Evolutionary conservation across 2,329 filamentous ascomycete species (phyloP), one percentile per base, ranked within the genome.

Genomic region (Shiraia sp.): DNA sequence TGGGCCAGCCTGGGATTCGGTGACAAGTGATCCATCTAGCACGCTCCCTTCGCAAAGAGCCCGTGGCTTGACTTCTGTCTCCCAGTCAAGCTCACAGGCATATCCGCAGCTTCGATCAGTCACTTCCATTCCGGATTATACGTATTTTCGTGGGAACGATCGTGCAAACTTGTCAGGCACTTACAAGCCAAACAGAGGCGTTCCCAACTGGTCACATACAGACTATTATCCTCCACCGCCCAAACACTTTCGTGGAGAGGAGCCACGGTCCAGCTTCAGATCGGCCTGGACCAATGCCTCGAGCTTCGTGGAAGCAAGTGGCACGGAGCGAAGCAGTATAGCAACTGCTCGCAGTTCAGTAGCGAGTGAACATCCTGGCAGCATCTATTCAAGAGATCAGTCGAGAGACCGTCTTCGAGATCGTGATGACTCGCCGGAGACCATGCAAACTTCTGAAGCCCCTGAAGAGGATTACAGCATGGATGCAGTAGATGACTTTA

Each of bases 281-380:
- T 86, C 82, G 3, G 78, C 75, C 17, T 70, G 81, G 63, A 86
- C 82, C 3, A 80, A 69, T 45, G 66, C 74, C 3, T 75, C 76
- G 40, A 84, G 80, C 58, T 69, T 76, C 28, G 70, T 79, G 36
- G 79, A 79, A 30, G 61, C 74, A 6, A 80, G 79, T 49, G 79
- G 79, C n/a, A 95, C 89, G 1, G 88, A 92, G 62, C 80, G 88
- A 47, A 95, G 88, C 66, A 96, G 90, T 61, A 78, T 93, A 35
- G 68, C 86, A 51, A 93, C 90, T 3, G 90, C 88, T 55, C 82
- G 83, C 46, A 95, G 87, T 73, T 90, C 87, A 2, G 77, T 85
- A 38, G 49, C 41, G 3, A 86, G 77, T 72, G 72, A 93, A 75
- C 51, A 45, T 13, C 60, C 56, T 14, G 49, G 40, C 12, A 63